phyloP scores from a whole-genome alignment of 2,329 filamentous ascomycete species.

The Paecilomyces variotii region DNA sequence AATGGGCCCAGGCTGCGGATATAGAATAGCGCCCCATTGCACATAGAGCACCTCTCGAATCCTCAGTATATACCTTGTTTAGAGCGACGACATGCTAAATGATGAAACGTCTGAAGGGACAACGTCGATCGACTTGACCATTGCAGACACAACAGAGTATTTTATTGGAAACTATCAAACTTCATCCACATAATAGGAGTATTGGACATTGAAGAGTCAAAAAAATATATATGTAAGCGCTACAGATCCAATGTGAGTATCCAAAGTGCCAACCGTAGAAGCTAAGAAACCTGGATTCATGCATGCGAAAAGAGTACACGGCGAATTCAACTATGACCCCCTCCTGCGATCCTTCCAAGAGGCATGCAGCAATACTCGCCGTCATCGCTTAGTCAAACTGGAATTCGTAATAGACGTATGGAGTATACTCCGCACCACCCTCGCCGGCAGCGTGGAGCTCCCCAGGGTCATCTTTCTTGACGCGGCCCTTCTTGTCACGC shows the following conservation, averaged over 20 bases:
- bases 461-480: constrained; percentile 82
- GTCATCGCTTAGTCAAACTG: constrained; percentile 54
- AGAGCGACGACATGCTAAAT: background rate
- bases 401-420: constrained; percentile 96
- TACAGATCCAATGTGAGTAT: background rate
- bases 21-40: background rate
- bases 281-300: background rate
- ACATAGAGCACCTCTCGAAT: background rate
- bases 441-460: constrained; percentile 72
- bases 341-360: background rate
- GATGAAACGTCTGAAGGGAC: background rate
- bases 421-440: constrained; percentile 75
- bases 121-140: background rate
- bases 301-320: background rate
- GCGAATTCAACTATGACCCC: background rate
- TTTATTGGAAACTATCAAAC: background rate
- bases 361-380: background rate
- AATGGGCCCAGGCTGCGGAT: background rate
- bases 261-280: background rate
- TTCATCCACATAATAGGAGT: background rate
- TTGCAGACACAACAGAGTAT: background rate
- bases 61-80: background rate
- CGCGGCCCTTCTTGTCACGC: constrained; percentile 84
- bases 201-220: background rate
- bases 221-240: background rate